Conservation (phyloP, 1,284 basidiomycete species). For the Hortiboletus rubellus region DNA sequence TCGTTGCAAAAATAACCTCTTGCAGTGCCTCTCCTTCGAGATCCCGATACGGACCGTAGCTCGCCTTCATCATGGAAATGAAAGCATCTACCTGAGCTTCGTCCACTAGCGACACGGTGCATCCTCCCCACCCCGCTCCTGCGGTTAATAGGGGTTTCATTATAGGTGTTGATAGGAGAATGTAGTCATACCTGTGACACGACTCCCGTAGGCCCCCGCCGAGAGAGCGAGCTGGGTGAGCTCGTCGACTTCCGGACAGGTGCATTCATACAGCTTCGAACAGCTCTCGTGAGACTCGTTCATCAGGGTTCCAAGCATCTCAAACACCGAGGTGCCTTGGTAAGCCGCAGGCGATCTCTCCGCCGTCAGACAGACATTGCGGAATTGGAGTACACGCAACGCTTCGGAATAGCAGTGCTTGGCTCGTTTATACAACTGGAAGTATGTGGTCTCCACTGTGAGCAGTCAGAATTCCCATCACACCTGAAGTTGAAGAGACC, state of each 20-base stretch:
- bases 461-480: slow-evolving; percentile 1
- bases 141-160: slow-evolving; percentile 2
- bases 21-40: slow-evolving; percentile 60
- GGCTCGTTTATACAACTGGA: slow-evolving; percentile 78
- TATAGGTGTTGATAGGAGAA: not conserved
- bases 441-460: slow-evolving; percentile 72
- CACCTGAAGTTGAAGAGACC: slow-evolving; percentile 1
- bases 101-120: slow-evolving; percentile 79
- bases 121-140: slow-evolving; percentile 92
- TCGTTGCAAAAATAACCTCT: slow-evolving; percentile 82
- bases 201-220: slow-evolving; percentile 75
- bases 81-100: slow-evolving; percentile 69
- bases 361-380: slow-evolving; percentile 57
- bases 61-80: slow-evolving; percentile 57
- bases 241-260: slow-evolving; percentile 74
- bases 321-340: slow-evolving; percentile 33
- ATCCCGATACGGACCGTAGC: slow-evolving; percentile 62
- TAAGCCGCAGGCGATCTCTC: slow-evolving; percentile 19
- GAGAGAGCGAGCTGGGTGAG: slow-evolving; percentile 60
- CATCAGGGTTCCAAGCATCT: slow-evolving; percentile 71
- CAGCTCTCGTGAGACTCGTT: slow-evolving; percentile 76
- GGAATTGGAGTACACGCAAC: slow-evolving; percentile 76
- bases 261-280: slow-evolving; percentile 70
- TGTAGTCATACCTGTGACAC: slow-evolving; percentile 60
- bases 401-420: slow-evolving; percentile 79